These are phyloP conservation scores for Penicillium glabrum DNA, from an alignment of 2,329 filamentous ascomycete species.

Conservation along the genomic window DNA sequence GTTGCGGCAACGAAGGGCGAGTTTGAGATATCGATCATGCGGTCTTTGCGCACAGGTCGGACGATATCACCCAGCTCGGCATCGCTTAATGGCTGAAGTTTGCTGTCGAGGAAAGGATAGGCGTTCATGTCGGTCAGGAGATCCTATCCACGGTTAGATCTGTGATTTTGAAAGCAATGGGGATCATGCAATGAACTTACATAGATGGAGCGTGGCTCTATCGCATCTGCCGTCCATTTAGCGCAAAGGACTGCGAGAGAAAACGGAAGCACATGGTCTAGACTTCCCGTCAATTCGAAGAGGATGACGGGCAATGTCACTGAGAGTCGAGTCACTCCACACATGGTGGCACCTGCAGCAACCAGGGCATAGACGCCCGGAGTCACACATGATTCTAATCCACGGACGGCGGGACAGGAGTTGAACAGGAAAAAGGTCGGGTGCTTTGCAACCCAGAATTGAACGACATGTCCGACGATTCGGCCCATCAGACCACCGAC, in stretches of 20 bases:
- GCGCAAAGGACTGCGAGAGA: conserved; percentile 87
- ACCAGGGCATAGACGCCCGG: conserved; percentile 96
- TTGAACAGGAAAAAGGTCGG: conserved; percentile 73
- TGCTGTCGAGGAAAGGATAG: conserved; percentile 97
- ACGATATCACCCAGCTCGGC: conserved; percentile 85
- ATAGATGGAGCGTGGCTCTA: conserved; percentile 94
- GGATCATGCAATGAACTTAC: conserved; percentile 47
- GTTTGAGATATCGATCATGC: conserved; percentile 83
- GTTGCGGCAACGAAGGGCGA: conserved; percentile 77
- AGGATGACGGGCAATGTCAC: conserved; percentile 93
- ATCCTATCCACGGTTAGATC: conserved; percentile 56
- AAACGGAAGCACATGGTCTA: conserved; percentile 94
- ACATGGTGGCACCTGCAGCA: conserved; percentile 96
- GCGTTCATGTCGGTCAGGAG: conserved; percentile 95
- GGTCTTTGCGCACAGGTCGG: conserved; percentile 68
- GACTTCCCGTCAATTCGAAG: conserved; percentile 90
- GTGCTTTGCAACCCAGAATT: conserved; percentile 74
- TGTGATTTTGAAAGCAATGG: not conserved
- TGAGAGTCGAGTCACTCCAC: conserved; percentile 88
- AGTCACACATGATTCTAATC: conserved; percentile 81
- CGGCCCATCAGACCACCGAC: conserved; percentile 90
- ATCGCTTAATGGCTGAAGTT: conserved; percentile 87
- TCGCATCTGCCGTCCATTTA: conserved; percentile 97
- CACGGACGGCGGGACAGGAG: conserved; percentile 65
- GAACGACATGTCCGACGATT: conserved; percentile 79